Conservation (phyloP, 1,284 basidiomycete genomes). For the Chalciporus sp. region DNA sequence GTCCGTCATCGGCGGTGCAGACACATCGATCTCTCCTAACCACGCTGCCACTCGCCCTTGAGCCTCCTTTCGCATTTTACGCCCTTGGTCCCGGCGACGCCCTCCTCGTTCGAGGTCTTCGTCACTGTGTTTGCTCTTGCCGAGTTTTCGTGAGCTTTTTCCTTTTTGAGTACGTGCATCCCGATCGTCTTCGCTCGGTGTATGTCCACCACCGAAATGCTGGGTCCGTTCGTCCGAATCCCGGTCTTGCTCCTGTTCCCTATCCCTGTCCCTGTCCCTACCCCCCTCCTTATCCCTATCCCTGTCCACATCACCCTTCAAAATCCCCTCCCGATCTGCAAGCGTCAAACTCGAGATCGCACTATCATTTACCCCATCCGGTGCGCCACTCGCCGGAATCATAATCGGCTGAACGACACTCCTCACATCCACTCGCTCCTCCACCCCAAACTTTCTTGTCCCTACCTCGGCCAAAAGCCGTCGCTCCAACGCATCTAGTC, state of each 20-base stretch:
- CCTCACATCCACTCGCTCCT: slow-evolving; percentile 49
- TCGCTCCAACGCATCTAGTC: slow-evolving; percentile 65
- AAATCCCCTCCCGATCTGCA: slow-evolving; percentile 43
- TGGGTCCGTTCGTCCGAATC: slow-evolving; percentile 56
- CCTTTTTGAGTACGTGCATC: slow-evolving; percentile 35
- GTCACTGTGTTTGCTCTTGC: slow-evolving; percentile 33
- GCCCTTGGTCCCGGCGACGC: slow-evolving; percentile 35
- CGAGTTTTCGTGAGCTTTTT: slow-evolving; percentile 26
- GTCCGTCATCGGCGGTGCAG: slow-evolving; percentile 38
- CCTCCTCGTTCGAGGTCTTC: slow-evolving; percentile 36
- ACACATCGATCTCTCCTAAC: slow-evolving; percentile 64
- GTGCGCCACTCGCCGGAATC: slow-evolving; percentile 41
- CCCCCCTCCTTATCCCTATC: slow-evolving; percentile 17
- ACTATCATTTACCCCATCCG: slow-evolving; percentile 61
- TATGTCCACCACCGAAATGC: slow-evolving; percentile 39
- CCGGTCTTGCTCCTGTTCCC: slow-evolving; percentile 40
- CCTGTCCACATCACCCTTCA: slow-evolving; percentile 15
- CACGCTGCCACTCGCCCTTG: slow-evolving; percentile 77
- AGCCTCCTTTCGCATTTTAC: slow-evolving; percentile 49
- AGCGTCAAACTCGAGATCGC: slow-evolving; percentile 76
- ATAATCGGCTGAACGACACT: slow-evolving; percentile 46
- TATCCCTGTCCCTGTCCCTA: slow-evolving; percentile 23
- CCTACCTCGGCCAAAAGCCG: slow-evolving; percentile 65
- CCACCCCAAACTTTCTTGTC: slow-evolving; percentile 51
- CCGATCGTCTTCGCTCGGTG: slow-evolving; percentile 36